phyloP scores from a whole-genome alignment of 164 flowering plant species.

The Akebia trifoliata region DNA sequence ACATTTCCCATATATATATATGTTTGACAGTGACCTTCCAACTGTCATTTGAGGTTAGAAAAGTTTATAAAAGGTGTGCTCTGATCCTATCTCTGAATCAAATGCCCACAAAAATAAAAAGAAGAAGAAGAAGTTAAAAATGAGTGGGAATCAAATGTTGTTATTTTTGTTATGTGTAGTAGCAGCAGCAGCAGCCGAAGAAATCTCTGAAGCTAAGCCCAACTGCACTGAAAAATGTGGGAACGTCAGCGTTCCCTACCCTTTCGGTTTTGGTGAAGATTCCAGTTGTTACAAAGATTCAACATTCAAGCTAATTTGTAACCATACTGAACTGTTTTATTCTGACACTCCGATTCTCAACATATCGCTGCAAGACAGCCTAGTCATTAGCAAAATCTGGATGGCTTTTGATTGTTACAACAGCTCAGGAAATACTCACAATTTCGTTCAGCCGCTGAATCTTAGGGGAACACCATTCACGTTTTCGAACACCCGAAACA shows the following conservation, averaged over 20 bases:
- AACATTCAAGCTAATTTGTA: conserved; percentile 1
- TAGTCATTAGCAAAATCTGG: background rate
- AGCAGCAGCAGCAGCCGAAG: too few species aligned
- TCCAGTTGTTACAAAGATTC: background rate
- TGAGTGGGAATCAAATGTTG: too few species aligned
- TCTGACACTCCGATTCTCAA: background rate
- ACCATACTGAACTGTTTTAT: background rate
- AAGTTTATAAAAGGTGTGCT: too few species aligned
- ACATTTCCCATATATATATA: too few species aligned
- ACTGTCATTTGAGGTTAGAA: too few species aligned
- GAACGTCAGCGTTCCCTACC: conserved; percentile 13
- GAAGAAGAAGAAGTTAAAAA: too few species aligned
- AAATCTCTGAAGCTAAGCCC: too few species aligned
- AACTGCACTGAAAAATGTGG: conserved; percentile 16
- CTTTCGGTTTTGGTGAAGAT: conserved; percentile 13
- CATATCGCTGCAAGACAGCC: background rate
- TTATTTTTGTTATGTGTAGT: too few species aligned
- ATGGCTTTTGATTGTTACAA: background rate
- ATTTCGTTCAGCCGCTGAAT: too few species aligned
- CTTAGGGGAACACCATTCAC: background rate
- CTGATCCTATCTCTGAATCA: too few species aligned
- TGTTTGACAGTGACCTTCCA: too few species aligned
- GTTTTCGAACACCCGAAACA: conserved; percentile 13
- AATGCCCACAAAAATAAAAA: too few species aligned
- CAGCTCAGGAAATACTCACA: background rate